Evolutionary conservation across 441 rosid species (phyloP).

Genomic region (Brassica balearica): DNA sequence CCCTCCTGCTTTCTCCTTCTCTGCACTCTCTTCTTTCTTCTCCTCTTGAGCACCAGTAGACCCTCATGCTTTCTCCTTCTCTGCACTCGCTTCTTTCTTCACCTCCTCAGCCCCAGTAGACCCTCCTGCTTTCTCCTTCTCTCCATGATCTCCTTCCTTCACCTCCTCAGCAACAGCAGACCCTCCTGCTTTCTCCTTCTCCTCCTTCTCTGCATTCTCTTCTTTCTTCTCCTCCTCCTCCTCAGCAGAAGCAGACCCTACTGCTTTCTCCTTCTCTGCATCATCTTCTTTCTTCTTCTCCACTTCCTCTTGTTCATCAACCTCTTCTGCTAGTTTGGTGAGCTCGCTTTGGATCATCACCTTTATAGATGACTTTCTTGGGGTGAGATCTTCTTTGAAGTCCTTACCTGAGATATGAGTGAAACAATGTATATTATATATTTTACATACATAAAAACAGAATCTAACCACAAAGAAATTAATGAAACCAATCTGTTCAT

Average conservation of each 20-base stretch:
- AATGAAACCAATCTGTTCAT: slow-evolving; percentile 45
- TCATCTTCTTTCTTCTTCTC: slow-evolving; percentile 50
- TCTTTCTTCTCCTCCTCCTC: slow-evolving; percentile 52
- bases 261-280: slow-evolving; percentile 44
- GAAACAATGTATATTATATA: slow-evolving; percentile 8
- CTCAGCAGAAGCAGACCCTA: neutral
- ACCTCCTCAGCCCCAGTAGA: slow-evolving; percentile 30
- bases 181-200: slow-evolving; percentile 44
- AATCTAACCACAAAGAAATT: neutral
- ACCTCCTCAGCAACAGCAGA: slow-evolving; percentile 50
- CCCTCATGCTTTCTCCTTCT: neutral
- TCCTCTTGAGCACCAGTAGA: neutral
- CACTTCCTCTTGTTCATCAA: slow-evolving; percentile 58
- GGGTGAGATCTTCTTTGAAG: slow-evolving; percentile 69
- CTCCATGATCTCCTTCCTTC: slow-evolving; percentile 41
- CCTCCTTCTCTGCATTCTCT: slow-evolving; percentile 43
- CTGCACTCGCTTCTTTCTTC: neutral
- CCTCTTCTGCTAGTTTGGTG: slow-evolving; percentile 85
- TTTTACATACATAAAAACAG: neutral
- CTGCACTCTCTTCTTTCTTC: too few species aligned
- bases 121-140: slow-evolving; percentile 43
- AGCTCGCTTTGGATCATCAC: slow-evolving; percentile 90
- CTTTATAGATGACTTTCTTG: slow-evolving; percentile 83
- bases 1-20: too few species aligned
- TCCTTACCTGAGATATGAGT: slow-evolving; percentile 53